Conservation (phyloP, 257 asterid genomes). For the Plantago major region DNA sequence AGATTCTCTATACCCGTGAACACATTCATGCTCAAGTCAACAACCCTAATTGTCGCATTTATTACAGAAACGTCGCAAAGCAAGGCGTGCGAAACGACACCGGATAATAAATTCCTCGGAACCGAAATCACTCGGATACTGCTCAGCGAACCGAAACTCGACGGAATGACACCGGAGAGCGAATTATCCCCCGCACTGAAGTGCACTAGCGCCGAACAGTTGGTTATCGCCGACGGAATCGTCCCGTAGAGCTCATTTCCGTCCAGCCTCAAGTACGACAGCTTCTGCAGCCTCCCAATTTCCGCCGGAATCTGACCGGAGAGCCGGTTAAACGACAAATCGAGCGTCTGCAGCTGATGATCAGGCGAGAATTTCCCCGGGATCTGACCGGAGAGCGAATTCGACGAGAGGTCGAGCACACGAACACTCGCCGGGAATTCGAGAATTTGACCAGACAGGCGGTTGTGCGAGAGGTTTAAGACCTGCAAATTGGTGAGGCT, state of each 20-base stretch:
- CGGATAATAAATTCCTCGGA: conserved; percentile 54
- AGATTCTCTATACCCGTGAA: conserved; percentile 60
- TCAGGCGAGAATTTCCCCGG: conserved; percentile 44
- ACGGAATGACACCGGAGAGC: conserved; percentile 70
- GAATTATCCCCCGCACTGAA: conserved; percentile 57
- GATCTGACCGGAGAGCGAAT: conserved; percentile 47
- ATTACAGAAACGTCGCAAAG: conserved; percentile 42
- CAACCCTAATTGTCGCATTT: conserved; percentile 51
- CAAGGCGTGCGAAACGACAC: conserved; percentile 54
- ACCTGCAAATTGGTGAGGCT: conserved; percentile 56
- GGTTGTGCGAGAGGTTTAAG: conserved; percentile 51
- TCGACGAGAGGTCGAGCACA: conserved; percentile 57
- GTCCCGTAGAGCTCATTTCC: conserved; percentile 55
- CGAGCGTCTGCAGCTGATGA: conserved; percentile 51
- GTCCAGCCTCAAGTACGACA: conserved; percentile 61
- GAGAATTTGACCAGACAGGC: conserved; percentile 39
- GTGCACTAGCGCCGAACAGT: conserved; percentile 64
- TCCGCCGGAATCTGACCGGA: conserved; percentile 59
- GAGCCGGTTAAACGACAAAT: conserved; percentile 55
- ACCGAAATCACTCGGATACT: conserved; percentile 54
- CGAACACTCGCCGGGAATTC: conserved; percentile 36
- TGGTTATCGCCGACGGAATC: conserved; percentile 67
- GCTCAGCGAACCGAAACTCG: conserved; percentile 44
- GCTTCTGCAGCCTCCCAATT: conserved; percentile 44
- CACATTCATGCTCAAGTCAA: conserved; percentile 60